A percentile compares a stretch with the other conserved stretches of the same genome.
These are phyloP conservation scores for Petrea volubilis DNA, from an alignment of 257 asterid genomes.

Conservation along the genomic window DNA sequence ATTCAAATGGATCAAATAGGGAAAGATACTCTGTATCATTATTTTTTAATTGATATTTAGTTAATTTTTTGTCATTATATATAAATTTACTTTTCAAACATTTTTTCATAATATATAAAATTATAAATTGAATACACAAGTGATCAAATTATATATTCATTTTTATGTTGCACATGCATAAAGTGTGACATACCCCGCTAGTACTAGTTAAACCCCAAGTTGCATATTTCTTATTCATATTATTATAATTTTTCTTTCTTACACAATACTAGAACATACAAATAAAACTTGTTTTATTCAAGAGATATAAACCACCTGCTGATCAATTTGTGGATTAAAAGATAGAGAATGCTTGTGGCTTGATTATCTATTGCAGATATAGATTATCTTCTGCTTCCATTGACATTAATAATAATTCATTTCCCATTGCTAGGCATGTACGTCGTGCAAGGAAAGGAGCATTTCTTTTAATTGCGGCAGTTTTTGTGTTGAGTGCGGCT, in stretches of 20 bases:
- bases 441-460: not conserved
- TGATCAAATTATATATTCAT: too few relatives aligned
- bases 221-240: not conserved
- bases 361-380: slow-evolving; percentile 7
- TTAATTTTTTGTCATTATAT: too few relatives aligned
- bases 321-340: not conserved
- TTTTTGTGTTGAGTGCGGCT: too few relatives aligned
- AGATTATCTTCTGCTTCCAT: not conserved
- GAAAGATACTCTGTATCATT: too few relatives aligned
- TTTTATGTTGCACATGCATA: too few relatives aligned
- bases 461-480: not conserved
- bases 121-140: too few relatives aligned
- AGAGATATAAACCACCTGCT: not conserved
- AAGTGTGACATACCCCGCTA: too few relatives aligned
- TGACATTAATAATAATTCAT: not conserved
- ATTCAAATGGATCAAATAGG: too few relatives aligned
- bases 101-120: too few relatives aligned
- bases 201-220: not conserved
- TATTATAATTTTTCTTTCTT: not conserved
- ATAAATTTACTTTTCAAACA: too few relatives aligned
- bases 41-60: too few relatives aligned
- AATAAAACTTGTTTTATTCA: not conserved
- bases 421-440: not conserved
- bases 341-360: not conserved
- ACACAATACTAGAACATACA: not conserved